A percentile compares a stretch with the other conserved stretches of the same genome.
Conservation (phyloP, 805 yeast genomes). For the Sungouiella blattae region DNA sequence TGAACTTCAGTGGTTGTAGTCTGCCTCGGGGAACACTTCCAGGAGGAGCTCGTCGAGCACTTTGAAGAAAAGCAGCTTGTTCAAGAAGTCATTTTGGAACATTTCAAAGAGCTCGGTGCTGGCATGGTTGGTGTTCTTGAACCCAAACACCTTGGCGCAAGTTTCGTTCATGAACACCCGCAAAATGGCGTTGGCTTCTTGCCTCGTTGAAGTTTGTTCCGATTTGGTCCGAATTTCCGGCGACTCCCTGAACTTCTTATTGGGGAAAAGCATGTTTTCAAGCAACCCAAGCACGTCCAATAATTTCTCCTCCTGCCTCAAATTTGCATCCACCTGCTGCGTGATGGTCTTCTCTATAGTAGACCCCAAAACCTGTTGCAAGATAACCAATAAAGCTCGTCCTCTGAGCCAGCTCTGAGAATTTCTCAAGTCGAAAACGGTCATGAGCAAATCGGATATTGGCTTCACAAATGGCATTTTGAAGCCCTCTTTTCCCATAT, state of each 20-base stretch:
- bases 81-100: conserved; percentile 71
- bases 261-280: conserved; percentile 34
- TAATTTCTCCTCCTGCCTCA: conserved; percentile 43
- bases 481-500: conserved; percentile 18
- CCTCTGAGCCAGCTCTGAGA: conserved; percentile 81
- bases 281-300: conserved; percentile 28
- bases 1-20: background rate
- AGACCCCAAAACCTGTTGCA: conserved; percentile 85
- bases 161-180: conserved; percentile 58
- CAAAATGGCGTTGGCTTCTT: conserved; percentile 57
- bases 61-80: conserved; percentile 58
- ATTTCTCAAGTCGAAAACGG: conserved; percentile 62
- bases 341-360: conserved; percentile 73
- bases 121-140: conserved; percentile 60
- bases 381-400: conserved; percentile 70
- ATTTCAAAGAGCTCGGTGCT: conserved; percentile 55
- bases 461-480: conserved; percentile 67
- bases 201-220: conserved; percentile 51
- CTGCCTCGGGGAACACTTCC: conserved; percentile 35
- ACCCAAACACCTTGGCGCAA: conserved; percentile 72
- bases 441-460: conserved; percentile 69
- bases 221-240: conserved; percentile 44
- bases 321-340: conserved; percentile 34
- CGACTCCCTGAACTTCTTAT: conserved; percentile 48
- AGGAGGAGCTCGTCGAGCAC: conserved; percentile 55